Evolutionary conservation across 495 filamentous ascomycete species (phyloP), one percentile per base, ranked within the genome.

Genomic region (Penicillium paradoxum): DNA sequence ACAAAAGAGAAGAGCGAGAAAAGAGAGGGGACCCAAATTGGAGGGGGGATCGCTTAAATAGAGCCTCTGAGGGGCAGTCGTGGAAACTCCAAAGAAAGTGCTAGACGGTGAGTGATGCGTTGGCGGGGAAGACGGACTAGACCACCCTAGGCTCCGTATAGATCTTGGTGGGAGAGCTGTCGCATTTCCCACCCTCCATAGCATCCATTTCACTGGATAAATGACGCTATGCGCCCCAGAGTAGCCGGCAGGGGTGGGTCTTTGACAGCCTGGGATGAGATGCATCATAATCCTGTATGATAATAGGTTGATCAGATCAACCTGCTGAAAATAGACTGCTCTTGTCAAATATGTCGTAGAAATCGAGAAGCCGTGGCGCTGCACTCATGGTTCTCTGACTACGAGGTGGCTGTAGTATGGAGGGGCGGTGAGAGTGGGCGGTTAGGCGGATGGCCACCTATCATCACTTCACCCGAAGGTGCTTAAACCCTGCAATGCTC

Each of bases 161-260:
- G 25, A 44, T 24, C 6, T 29, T 44, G 38, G 39, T 45, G 40
- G 37, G 24, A 18, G 19, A 55, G 42, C 56, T 55, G 18, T 42
- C 13, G 43, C 30, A 48, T 45, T 39, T 45, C 27, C 45, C 27
- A 24, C 50, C 14, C 14, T 30, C 41, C 22, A 37, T 34, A 48
- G 55, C 48, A 15, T 27, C 24, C 7, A 27, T 27, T 7, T 27
- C 14, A 37, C 34, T 45, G n/a, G 42, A 19, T 19, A 24, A 27
- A 49, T 61, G 46, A 52, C 58, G 42, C 46, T 49, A 58, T 45
- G 40, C 45, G 38, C 46, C 40, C 54, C 46, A 46, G 38, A 44
- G 22, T 47, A 22, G 2, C 7, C 24, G 15, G 11, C 8, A 6
- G n/a, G 34, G 34, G 4, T 36, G 33, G 29, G 5, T 37, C 34